Evolutionary conservation across 1,284 basidiomycete species (phyloP).

Genomic region (Inonotus hispidus): DNA sequence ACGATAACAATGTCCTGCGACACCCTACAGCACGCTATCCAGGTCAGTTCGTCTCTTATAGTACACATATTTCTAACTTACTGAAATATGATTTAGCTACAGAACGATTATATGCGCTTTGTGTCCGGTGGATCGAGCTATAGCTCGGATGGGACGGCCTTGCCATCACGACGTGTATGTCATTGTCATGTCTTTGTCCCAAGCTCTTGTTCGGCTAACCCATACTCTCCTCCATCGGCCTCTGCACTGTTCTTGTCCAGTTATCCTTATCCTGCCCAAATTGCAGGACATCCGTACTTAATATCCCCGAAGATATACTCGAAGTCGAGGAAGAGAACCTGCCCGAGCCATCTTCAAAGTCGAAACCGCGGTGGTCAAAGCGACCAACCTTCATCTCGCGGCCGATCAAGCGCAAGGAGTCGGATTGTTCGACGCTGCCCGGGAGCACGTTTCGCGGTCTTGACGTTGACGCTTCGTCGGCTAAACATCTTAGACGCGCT

Average conservation of each 20-base stretch:
- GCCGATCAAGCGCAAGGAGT: constrained; percentile 14
- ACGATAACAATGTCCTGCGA: constrained; percentile 6
- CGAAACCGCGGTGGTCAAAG: constrained; percentile 9
- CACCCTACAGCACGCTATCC: constrained; percentile 12
- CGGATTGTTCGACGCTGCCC: constrained; percentile 10
- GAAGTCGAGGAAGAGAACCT: constrained; percentile 14
- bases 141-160: constrained; percentile 7
- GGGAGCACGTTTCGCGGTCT: not conserved
- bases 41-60: constrained; percentile 4
- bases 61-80: not conserved
- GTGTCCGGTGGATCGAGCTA: constrained; percentile 11
- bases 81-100: not conserved
- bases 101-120: not conserved
- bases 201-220: not conserved
- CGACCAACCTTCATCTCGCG: constrained; percentile 15
- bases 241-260: not conserved
- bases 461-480: not conserved
- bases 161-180: constrained; percentile 15
- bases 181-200: not conserved
- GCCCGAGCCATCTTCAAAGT: constrained; percentile 3
- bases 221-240: not conserved
- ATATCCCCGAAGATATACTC: constrained; percentile 18
- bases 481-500: constrained; percentile 72
- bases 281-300: constrained; percentile 14
- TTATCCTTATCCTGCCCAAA: constrained; percentile 17